Percentiles rank a stretch among this genome's conserved stretches.
These are phyloP conservation scores for Pseudogymnoascus sp. DNA, from an alignment of 2,329 filamentous ascomycete genomes.

Conservation along the genomic window DNA sequence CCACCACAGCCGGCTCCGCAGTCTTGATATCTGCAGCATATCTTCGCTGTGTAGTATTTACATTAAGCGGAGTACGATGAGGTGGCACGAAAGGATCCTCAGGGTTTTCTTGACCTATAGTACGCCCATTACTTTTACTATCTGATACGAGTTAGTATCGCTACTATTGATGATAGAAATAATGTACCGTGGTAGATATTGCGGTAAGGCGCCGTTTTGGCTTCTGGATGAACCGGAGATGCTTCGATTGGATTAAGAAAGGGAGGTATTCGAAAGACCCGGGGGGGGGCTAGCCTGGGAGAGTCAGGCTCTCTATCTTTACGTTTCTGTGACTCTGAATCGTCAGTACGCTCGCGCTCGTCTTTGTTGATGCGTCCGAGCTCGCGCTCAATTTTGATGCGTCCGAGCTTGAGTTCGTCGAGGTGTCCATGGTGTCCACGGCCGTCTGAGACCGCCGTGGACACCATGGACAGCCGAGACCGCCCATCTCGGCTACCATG, in stretches of 20 bases:
- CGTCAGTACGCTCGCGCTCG: neutral
- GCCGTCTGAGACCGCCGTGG: neutral
- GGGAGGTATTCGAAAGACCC: too few relatives aligned
- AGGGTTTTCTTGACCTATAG: too few relatives aligned
- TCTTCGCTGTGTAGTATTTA: neutral
- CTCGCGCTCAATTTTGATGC: too few relatives aligned
- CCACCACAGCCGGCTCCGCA: neutral
- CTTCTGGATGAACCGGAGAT: too few relatives aligned
- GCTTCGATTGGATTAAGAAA: too few relatives aligned
- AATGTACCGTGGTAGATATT: neutral
- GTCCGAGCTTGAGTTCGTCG: neutral
- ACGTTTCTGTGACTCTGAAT: neutral
- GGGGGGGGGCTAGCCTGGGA: too few relatives aligned
- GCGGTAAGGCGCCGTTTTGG: too few relatives aligned
- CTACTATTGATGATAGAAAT: neutral
- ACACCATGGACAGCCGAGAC: neutral
- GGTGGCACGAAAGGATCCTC: too few relatives aligned
- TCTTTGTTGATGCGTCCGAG: too few relatives aligned
- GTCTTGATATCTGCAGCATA: neutral
- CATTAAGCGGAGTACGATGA: too few relatives aligned
- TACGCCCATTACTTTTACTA: neutral
- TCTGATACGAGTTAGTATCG: neutral
- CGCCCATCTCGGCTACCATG: neutral
- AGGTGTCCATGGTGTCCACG: neutral
- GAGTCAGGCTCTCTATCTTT: neutral